A percentile compares a stretch with the other conserved stretches of the same genome.
Conservation (phyloP, 768 basidiomycete genomes). For the Lactarius akahatsu region DNA sequence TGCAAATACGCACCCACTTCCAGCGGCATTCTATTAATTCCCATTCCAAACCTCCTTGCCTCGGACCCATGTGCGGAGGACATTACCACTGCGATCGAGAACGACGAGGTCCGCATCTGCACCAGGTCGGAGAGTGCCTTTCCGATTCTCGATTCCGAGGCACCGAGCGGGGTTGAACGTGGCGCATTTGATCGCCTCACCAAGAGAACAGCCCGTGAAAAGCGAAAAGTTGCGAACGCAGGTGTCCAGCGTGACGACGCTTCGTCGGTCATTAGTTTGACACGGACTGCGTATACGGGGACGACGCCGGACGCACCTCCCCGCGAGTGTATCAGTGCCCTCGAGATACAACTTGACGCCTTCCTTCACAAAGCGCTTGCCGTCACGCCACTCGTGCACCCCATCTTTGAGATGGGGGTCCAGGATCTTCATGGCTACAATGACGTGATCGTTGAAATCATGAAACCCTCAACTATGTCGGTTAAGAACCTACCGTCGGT, state of each 20-base stretch:
- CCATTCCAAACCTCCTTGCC: slow-evolving; percentile 67
- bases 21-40: background rate
- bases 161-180: slow-evolving; percentile 85
- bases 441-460: background rate
- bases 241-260: slow-evolving; percentile 79
- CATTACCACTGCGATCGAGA: slow-evolving; percentile 63
- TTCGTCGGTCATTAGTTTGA: slow-evolving; percentile 32
- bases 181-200: slow-evolving; percentile 82
- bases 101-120: slow-evolving; percentile 85
- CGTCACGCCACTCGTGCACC: slow-evolving; percentile 85
- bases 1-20: background rate
- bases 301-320: slow-evolving; percentile 53
- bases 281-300: background rate
- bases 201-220: slow-evolving; percentile 81
- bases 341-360: slow-evolving; percentile 80
- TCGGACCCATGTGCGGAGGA: slow-evolving; percentile 72
- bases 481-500: slow-evolving; percentile 67
- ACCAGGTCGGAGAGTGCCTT: slow-evolving; percentile 79
- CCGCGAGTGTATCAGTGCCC: slow-evolving; percentile 85
- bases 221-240: slow-evolving; percentile 82
- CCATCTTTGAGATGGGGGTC: slow-evolving; percentile 85
- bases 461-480: background rate
- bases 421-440: slow-evolving; percentile 75
- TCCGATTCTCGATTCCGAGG: slow-evolving; percentile 73
- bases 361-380: slow-evolving; percentile 74